A percentile compares a stretch with the other conserved stretches of the same genome.
phyloP scores from a whole-genome alignment of 1,139 yeast genomes.

The Zygosaccharomyces pseudobailii region DNA sequence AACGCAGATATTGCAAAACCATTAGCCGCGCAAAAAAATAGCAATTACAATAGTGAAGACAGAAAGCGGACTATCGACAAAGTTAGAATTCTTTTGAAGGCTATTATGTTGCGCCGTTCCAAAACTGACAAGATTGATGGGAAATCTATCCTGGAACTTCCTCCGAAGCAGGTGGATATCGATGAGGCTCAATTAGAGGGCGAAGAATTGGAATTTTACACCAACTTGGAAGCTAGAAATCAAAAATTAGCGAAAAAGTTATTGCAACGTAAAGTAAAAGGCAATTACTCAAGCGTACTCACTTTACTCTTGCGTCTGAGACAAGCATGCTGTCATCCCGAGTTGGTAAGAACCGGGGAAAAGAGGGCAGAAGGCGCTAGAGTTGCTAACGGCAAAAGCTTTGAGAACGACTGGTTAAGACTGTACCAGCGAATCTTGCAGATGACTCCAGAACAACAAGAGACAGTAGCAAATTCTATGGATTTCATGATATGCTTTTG shows the following conservation, averaged over 20 bases:
- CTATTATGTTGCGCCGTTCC: slow-evolving; percentile 74
- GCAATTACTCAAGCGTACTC: slow-evolving; percentile 57
- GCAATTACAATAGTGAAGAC: slow-evolving; percentile 32
- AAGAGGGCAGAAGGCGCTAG: slow-evolving; percentile 36
- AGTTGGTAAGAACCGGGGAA: slow-evolving; percentile 65
- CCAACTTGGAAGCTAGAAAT: slow-evolving; percentile 53
- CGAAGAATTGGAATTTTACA: slow-evolving; percentile 55
- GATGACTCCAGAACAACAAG: slow-evolving; percentile 25
- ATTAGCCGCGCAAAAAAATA: slow-evolving; percentile 38
- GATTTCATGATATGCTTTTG: slow-evolving; percentile 50
- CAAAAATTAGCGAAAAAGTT: slow-evolving; percentile 50
- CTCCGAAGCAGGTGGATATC: slow-evolving; percentile 52
- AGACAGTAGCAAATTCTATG: slow-evolving; percentile 31
- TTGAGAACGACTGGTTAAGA: slow-evolving; percentile 29
- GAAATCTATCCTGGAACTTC: slow-evolving; percentile 65
- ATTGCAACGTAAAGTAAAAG: slow-evolving; percentile 33
- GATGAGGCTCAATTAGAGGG: slow-evolving; percentile 48
- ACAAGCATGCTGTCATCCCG: slow-evolving; percentile 87
- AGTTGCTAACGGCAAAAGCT: slow-evolving; percentile 30
- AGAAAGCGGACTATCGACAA: slow-evolving; percentile 49
- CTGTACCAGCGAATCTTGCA: slow-evolving; percentile 26
- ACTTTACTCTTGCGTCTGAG: slow-evolving; percentile 73
- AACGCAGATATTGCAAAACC: slow-evolving; percentile 56
- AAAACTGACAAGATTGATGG: slow-evolving; percentile 77
- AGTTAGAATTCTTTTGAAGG: slow-evolving; percentile 69